Evolutionary conservation across 805 yeast species (phyloP).

Genomic region (Nakazawaea ishiwadae): DNA sequence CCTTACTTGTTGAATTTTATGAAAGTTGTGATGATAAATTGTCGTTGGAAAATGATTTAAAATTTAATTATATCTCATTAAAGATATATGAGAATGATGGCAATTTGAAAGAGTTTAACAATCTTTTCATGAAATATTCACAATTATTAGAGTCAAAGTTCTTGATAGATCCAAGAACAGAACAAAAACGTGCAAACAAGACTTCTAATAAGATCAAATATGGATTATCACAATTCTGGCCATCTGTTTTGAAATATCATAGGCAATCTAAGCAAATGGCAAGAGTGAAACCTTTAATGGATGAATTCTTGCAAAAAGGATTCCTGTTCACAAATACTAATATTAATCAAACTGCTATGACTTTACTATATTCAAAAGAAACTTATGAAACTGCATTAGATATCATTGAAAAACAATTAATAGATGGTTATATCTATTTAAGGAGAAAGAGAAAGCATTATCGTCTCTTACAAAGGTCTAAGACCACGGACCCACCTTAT

Average conservation of each 20-base stretch:
- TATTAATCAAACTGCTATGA: conserved; percentile 23
- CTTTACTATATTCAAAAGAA: conserved; percentile 17
- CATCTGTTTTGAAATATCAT: conserved; percentile 24
- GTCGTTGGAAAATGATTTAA: conserved; percentile 1
- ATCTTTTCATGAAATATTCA: conserved; percentile 3
- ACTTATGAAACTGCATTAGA: conserved; percentile 19
- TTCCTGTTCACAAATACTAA: conserved; percentile 22
- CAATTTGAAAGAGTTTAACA: conserved; percentile 7
- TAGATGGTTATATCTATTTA: conserved; percentile 19
- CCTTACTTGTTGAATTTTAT: conserved; percentile 5
- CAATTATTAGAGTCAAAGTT: background rate
- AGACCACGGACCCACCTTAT: background rate
- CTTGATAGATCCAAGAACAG: conserved; percentile 4
- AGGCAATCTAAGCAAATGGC: conserved; percentile 19
- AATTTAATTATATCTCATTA: conserved; percentile 8
- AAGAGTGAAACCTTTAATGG: conserved; percentile 16
- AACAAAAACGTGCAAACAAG: background rate
- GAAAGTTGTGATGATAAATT: conserved; percentile 6
- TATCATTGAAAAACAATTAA: conserved; percentile 23
- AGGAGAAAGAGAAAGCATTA: conserved; percentile 6
- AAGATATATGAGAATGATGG: conserved; percentile 8
- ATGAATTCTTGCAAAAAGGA: conserved; percentile 18
- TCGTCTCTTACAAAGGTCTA: conserved; percentile 1
- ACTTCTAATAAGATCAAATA: conserved; percentile 21
- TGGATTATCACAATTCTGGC: conserved; percentile 24